These are phyloP conservation scores for Trichoderma hamatum DNA, from an alignment of 2,329 filamentous ascomycete species.

Conservation along the genomic window DNA sequence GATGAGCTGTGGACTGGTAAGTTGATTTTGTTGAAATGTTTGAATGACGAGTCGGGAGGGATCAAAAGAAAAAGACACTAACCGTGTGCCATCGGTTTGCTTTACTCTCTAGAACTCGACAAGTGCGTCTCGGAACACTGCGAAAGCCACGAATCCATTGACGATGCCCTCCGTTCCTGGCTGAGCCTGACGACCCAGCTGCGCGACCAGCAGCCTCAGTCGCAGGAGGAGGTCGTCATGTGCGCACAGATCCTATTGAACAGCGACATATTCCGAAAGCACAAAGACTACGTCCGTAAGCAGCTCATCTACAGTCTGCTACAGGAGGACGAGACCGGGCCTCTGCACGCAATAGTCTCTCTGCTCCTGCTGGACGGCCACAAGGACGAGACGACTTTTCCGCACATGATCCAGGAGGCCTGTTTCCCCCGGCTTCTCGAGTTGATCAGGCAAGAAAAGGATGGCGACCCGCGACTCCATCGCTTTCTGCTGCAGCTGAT, in stretches of 20 bases:
- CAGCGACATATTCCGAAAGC: slow-evolving; percentile 71
- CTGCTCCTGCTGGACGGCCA: slow-evolving; percentile 88
- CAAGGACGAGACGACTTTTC: slow-evolving; percentile 74
- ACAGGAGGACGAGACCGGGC: slow-evolving; percentile 80
- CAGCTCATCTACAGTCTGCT: slow-evolving; percentile 92
- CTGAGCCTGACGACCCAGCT: slow-evolving; percentile 75
- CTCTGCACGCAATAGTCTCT: slow-evolving; percentile 80
- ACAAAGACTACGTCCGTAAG: slow-evolving; percentile 84
- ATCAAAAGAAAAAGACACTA: not conserved
- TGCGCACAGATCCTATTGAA: slow-evolving; percentile 80
- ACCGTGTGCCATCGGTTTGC: slow-evolving; percentile 26
- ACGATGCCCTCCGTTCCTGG: slow-evolving; percentile 84
- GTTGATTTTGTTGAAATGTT: slow-evolving; percentile 26
- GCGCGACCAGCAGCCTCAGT: slow-evolving; percentile 73
- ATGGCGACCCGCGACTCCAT: slow-evolving; percentile 73
- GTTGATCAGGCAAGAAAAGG: slow-evolving; percentile 69
- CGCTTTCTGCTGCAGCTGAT: slow-evolving; percentile 82
- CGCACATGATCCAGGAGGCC: slow-evolving; percentile 83
- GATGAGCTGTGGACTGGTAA: slow-evolving; percentile 88
- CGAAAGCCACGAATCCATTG: slow-evolving; percentile 64
- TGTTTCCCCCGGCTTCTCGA: slow-evolving; percentile 84
- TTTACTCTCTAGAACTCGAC: slow-evolving; percentile 48
- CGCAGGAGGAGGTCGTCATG: slow-evolving; percentile 76
- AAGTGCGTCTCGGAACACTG: slow-evolving; percentile 52
- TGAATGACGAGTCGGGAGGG: not conserved